Evolutionary conservation across 2,329 filamentous ascomycete species (phyloP).

Genomic region (Aspergillus amoenus): DNA sequence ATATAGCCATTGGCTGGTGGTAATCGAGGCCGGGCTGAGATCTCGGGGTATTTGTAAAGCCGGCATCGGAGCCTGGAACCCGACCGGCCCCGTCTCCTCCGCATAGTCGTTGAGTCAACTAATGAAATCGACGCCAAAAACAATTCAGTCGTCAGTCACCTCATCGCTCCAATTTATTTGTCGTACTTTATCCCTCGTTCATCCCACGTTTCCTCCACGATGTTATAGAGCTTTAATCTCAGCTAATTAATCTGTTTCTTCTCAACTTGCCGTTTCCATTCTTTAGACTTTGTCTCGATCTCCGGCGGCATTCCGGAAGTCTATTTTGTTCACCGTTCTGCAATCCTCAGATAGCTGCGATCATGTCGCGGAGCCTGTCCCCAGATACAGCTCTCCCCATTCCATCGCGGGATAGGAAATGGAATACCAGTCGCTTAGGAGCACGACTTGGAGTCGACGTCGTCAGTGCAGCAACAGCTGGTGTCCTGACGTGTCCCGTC

Average conservation of each 20-base stretch:
- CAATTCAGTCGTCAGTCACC: background rate
- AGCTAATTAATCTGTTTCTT: background rate
- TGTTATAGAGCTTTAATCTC: background rate
- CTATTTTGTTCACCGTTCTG: background rate
- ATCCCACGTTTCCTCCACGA: background rate
- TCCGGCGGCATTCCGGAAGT: background rate
- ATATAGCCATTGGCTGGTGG: background rate
- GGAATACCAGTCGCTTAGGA: slow-evolving; percentile 75
- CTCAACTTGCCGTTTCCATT: background rate
- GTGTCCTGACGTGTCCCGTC: slow-evolving; percentile 74
- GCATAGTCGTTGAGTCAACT: background rate
- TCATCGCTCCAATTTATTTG: background rate
- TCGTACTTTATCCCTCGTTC: background rate
- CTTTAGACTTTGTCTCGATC: background rate
- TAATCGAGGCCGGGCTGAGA: background rate
- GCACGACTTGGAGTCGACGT: slow-evolving; percentile 67
- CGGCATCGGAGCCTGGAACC: slow-evolving; percentile 14
- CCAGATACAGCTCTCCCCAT: slow-evolving; percentile 25
- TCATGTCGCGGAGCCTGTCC: slow-evolving; percentile 31
- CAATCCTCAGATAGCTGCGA: slow-evolving; percentile 10
- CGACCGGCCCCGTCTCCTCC: slow-evolving; percentile 8
- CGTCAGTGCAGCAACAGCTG: slow-evolving; percentile 68
- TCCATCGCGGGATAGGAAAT: slow-evolving; percentile 38
- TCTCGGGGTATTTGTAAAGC: background rate
- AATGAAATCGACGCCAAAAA: slow-evolving; percentile 8